These are phyloP conservation scores for Yamadazyma atlantica DNA, from an alignment of 1,139 yeast species.

Conservation along the genomic window DNA sequence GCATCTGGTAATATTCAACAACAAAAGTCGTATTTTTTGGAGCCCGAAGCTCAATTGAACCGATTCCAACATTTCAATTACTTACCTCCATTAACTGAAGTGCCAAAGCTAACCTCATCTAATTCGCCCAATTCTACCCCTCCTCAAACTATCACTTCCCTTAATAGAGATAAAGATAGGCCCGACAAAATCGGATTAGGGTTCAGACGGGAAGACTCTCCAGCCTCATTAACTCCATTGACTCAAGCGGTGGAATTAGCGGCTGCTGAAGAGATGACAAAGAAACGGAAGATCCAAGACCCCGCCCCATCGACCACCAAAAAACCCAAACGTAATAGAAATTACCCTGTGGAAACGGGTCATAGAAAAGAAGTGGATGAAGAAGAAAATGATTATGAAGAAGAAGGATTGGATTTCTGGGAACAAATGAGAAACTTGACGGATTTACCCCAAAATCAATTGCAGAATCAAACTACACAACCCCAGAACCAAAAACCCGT, in stretches of 20 bases:
- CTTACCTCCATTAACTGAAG: constrained; percentile 67
- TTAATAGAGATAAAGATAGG: neutral
- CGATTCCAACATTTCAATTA: constrained; percentile 72
- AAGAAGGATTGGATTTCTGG: constrained; percentile 65
- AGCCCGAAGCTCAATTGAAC: constrained; percentile 57
- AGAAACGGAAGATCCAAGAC: constrained; percentile 11
- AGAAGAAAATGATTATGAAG: constrained; percentile 15
- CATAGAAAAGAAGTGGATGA: constrained; percentile 35
- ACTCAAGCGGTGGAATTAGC: constrained; percentile 47
- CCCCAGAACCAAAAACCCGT: constrained; percentile 30
- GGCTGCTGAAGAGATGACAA: constrained; percentile 33
- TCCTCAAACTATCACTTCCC: neutral
- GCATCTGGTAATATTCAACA: neutral
- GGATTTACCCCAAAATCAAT: constrained; percentile 20
- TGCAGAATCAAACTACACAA: constrained; percentile 5
- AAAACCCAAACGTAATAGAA: constrained; percentile 4
- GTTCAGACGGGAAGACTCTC: constrained; percentile 13
- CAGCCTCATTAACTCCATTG: constrained; percentile 35
- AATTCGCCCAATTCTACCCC: constrained; percentile 26
- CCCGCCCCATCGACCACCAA: constrained; percentile 8
- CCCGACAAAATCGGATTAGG: neutral
- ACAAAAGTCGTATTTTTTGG: constrained; percentile 27
- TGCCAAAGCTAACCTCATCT: constrained; percentile 67
- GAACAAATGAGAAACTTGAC: constrained; percentile 61
- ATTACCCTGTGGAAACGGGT: neutral